Conservation (phyloP, 129 eudicot genomes). For the Mikania micrantha region DNA sequence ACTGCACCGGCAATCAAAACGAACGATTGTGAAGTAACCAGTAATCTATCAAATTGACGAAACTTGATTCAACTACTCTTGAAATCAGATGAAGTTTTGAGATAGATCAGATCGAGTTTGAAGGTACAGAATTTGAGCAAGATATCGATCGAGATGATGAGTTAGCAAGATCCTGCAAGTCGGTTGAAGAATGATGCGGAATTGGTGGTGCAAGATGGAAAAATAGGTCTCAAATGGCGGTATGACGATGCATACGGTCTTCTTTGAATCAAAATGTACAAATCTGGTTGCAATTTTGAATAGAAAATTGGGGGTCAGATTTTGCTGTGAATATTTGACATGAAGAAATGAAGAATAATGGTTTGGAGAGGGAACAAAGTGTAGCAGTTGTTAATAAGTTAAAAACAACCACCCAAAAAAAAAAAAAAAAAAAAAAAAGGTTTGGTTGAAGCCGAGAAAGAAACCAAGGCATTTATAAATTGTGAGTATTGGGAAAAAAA, state of each 20-base stretch:
- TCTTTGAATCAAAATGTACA: background rate
- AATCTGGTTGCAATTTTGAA: constrained; percentile 3
- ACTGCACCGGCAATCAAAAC: background rate
- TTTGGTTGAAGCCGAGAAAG: background rate
- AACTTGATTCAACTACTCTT: background rate
- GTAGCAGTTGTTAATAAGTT: background rate
- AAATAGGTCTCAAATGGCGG: background rate
- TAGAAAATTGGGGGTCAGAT: constrained; percentile 13
- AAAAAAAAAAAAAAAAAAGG: background rate
- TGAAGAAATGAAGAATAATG: background rate
- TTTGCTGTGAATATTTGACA: constrained; percentile 10
- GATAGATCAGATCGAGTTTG: background rate
- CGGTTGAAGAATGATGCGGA: background rate
- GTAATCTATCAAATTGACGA: background rate
- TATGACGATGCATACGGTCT: background rate
- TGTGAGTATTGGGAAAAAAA: no score
- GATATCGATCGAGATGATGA: background rate
- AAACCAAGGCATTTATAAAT: background rate
- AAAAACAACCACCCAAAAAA: background rate
- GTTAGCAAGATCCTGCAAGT: background rate
- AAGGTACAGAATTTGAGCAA: background rate
- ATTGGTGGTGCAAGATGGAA: background rate
- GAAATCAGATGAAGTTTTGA: background rate
- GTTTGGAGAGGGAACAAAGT: background rate
- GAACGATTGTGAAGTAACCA: constrained; percentile 7